phyloP scores from a whole-genome alignment of 2,329 filamentous ascomycete species.

The Catunica adiposa region DNA sequence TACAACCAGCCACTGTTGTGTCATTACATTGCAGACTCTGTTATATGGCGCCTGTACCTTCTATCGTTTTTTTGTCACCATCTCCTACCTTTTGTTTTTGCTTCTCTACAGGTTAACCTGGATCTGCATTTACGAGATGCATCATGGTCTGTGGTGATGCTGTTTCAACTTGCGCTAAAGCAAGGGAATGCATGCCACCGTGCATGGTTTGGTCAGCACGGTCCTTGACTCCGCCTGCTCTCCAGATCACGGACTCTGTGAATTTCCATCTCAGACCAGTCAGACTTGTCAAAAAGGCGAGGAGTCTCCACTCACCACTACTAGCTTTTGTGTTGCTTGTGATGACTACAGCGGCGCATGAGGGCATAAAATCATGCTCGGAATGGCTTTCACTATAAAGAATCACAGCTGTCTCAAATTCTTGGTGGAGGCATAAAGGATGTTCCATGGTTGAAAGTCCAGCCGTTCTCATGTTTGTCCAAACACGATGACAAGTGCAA shows the following conservation, averaged over 20 bases:
- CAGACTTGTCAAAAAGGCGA: no score
- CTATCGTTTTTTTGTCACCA: not conserved
- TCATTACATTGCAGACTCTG: not conserved
- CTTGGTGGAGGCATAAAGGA: no score
- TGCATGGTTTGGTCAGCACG: not conserved
- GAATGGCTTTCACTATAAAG: not conserved
- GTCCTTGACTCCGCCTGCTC: constrained; percentile 1
- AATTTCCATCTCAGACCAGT: not conserved
- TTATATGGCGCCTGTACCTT: not conserved
- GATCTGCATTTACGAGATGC: constrained; percentile 3
- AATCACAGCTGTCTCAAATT: not conserved
- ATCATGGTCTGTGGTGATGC: constrained; percentile 1
- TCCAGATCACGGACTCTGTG: not conserved
- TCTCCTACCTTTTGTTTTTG: not conserved
- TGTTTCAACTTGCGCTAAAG: constrained; percentile 5
- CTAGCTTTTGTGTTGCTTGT: not conserved
- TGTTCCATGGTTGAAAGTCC: no score
- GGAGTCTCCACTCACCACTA: not conserved
- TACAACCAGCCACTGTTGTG: not conserved
- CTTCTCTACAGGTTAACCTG: not conserved
- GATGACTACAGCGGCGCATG: not conserved
- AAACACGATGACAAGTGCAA: no score
- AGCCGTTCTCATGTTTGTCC: no score
- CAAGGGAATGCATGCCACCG: constrained; percentile 2
- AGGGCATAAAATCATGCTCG: not conserved